phyloP scores from a whole-genome alignment of 495 filamentous ascomycete genomes.

The Pyrenopolyporus hunteri region DNA sequence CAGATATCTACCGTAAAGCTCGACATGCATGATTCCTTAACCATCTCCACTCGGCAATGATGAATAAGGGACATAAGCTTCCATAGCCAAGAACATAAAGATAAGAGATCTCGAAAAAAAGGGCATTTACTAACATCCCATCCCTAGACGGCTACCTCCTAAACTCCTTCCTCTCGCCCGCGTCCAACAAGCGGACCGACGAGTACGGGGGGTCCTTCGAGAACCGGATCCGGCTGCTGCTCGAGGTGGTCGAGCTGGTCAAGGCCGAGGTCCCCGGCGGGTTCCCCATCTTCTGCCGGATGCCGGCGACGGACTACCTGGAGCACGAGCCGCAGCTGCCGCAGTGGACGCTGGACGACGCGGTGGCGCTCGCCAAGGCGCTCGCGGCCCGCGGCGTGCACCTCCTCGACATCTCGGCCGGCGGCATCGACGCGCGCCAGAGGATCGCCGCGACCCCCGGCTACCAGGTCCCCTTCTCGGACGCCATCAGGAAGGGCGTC shows the following conservation, averaged over 20 bases:
- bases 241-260: conserved; percentile 58
- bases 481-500: conserved; percentile 66
- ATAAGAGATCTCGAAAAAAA: background rate
- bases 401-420: conserved; percentile 66
- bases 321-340: conserved; percentile 51
- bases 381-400: conserved; percentile 64
- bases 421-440: conserved; percentile 61
- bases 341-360: conserved; percentile 63
- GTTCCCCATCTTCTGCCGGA: conserved; percentile 69
- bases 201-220: conserved; percentile 64
- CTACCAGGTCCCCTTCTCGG: conserved; percentile 72
- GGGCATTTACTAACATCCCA: background rate
- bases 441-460: conserved; percentile 46
- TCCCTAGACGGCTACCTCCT: conserved; percentile 67
- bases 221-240: conserved; percentile 62
- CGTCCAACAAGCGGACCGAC: conserved; percentile 67
- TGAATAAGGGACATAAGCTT: no score
- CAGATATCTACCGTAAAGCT: no score
- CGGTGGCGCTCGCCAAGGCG: conserved; percentile 58
- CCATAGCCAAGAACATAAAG: no score
- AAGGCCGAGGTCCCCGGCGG: conserved; percentile 53
- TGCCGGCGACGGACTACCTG: conserved; percentile 70
- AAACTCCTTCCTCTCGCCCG: conserved; percentile 66
- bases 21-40: no score
- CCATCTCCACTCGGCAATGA: no score